phyloP scores from a whole-genome alignment of 2,329 filamentous ascomycete species.

The Endoconidiophora laricicola region DNA sequence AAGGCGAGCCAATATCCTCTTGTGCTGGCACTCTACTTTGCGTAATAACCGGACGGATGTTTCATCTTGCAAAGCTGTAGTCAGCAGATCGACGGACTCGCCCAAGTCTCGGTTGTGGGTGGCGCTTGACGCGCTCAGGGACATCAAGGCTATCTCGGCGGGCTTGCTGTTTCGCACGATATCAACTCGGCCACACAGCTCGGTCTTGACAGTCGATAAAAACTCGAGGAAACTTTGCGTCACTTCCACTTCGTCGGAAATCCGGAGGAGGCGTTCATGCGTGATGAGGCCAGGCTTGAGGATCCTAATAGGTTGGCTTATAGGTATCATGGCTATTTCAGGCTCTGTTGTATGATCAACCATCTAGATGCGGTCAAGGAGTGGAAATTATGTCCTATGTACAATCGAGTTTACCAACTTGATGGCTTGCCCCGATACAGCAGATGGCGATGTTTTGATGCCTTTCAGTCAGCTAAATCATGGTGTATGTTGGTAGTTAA shows the following conservation, averaged over 20 bases:
- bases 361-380: no score
- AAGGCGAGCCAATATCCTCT: background rate
- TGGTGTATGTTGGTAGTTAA: no score
- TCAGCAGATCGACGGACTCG: conserved; percentile 2
- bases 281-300: background rate
- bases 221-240: conserved; percentile 2
- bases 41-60: background rate
- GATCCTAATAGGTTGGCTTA: no score
- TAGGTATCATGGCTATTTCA: no score
- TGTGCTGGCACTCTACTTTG: background rate
- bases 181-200: conserved; percentile 1
- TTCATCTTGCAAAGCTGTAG: conserved; percentile 1
- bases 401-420: no score
- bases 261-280: background rate
- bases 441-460: no score
- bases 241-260: background rate
- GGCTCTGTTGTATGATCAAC: no score
- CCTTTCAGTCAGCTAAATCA: no score
- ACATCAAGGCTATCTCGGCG: background rate
- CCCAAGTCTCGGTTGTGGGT: conserved; percentile 2
- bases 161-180: background rate
- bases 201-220: background rate
- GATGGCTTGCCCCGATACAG: no score
- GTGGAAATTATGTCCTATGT: no score
- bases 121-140: conserved; percentile 1